Conservation (phyloP, 331 rosid genomes). For the Malus hybrid region DNA sequence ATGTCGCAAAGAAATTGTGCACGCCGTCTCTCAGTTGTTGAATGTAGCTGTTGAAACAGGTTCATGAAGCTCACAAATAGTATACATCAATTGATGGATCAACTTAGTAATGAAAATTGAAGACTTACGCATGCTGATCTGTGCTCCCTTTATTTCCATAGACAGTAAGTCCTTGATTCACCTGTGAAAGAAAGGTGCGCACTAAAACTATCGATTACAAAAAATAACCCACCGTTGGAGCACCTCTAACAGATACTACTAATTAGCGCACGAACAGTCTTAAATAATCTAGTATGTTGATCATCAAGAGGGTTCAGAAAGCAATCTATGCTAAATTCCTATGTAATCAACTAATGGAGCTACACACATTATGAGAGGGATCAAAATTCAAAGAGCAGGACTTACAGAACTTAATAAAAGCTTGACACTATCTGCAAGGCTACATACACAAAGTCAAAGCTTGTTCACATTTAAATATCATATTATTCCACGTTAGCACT, state of each 20-base stretch:
- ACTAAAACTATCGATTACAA: background rate
- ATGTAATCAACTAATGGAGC: background rate
- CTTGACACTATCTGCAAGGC: background rate
- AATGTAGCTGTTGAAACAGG: constrained; percentile 56
- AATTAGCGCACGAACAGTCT: background rate
- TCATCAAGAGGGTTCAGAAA: background rate
- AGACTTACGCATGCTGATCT: constrained; percentile 92
- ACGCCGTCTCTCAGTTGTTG: constrained; percentile 98
- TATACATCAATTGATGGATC: background rate
- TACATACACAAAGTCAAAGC: background rate
- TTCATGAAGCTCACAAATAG: constrained; percentile 2
- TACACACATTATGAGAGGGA: background rate
- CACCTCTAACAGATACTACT: background rate
- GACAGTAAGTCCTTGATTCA: constrained; percentile 83
- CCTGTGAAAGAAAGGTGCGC: constrained; percentile 37
- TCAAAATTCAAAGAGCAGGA: background rate
- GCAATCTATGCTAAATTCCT: background rate
- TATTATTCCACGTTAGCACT: background rate
- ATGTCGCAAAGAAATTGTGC: constrained; percentile 89
- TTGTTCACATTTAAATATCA: background rate
- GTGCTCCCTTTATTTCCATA: constrained; percentile 97
- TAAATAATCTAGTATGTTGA: background rate
- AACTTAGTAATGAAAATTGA: constrained; percentile 4
- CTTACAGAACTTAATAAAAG: background rate
- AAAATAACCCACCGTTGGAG: background rate